phyloP scores from a whole-genome alignment of 1,139 yeast genomes.

The Hansenula lynferdii region DNA sequence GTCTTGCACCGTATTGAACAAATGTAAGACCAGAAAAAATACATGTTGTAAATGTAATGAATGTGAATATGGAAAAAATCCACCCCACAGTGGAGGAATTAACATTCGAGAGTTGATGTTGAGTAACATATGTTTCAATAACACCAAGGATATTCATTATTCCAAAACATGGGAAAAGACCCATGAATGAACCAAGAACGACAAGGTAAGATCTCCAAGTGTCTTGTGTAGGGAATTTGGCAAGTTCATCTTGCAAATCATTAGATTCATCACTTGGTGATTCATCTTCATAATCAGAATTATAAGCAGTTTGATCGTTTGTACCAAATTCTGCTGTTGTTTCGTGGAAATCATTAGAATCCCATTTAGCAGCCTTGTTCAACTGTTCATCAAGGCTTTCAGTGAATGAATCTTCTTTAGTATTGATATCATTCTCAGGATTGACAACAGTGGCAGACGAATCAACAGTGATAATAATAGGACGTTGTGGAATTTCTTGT shows the following conservation, averaged over 20 bases:
- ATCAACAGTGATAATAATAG: not conserved
- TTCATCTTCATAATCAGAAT: not conserved
- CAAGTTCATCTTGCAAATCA: constrained; percentile 1
- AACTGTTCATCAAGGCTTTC: too few species aligned
- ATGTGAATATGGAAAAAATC: constrained; percentile 60
- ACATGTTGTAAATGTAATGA: constrained; percentile 50
- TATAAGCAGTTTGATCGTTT: too few species aligned
- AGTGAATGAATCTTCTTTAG: too few species aligned
- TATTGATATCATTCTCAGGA: not conserved
- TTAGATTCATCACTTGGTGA: not conserved
- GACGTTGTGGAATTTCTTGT: not conserved
- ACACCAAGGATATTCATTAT: constrained; percentile 58
- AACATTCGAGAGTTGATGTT: constrained; percentile 42
- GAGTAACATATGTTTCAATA: constrained; percentile 51
- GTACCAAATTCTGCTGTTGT: too few species aligned
- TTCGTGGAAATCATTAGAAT: too few species aligned
- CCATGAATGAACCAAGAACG: constrained; percentile 52
- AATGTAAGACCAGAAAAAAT: constrained; percentile 58
- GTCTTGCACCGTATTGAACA: constrained; percentile 53
- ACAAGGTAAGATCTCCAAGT: constrained; percentile 52
- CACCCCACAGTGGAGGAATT: constrained; percentile 53
- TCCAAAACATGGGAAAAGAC: constrained; percentile 56
- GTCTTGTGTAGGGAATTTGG: constrained; percentile 56
- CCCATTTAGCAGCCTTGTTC: too few species aligned
- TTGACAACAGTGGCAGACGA: not conserved